Evolutionary conservation across 768 basidiomycete species (phyloP).

Genomic region (Boletus vinaceobasis): DNA sequence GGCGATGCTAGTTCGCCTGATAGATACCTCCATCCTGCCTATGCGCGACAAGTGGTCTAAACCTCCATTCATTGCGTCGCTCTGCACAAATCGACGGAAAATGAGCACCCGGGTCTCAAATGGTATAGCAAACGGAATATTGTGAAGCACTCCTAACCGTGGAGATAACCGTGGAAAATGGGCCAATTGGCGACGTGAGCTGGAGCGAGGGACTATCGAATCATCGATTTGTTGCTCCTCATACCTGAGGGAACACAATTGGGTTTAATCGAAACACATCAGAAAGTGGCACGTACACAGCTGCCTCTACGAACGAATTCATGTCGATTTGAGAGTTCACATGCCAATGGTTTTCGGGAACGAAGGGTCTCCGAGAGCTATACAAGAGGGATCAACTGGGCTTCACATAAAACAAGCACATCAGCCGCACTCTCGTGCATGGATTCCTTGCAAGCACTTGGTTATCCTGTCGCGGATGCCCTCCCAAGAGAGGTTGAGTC

Average conservation of each 20-base stretch:
- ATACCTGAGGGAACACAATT: constrained; percentile 36
- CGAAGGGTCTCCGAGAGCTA: constrained; percentile 83
- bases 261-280: not conserved
- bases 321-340: constrained; percentile 59
- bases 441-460: constrained; percentile 73
- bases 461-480: constrained; percentile 74
- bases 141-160: constrained; percentile 85
- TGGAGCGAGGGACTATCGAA: constrained; percentile 23
- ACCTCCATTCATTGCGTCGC: constrained; percentile 43
- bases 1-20: constrained; percentile 70
- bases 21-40: constrained; percentile 25
- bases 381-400: constrained; percentile 4
- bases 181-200: constrained; percentile 68
- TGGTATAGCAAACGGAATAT: constrained; percentile 93
- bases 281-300: constrained; percentile 50
- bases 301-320: constrained; percentile 79
- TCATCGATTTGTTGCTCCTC: constrained; percentile 59
- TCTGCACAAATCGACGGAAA: constrained; percentile 78
- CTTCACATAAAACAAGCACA: not conserved
- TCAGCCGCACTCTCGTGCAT: constrained; percentile 78
- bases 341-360: constrained; percentile 83
- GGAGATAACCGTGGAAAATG: constrained; percentile 58
- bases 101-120: constrained; percentile 89
- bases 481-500: constrained; percentile 51
- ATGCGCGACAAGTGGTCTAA: constrained; percentile 15